Conservation (phyloP, 148 eudicot genomes). For the Drosera capensis region DNA sequence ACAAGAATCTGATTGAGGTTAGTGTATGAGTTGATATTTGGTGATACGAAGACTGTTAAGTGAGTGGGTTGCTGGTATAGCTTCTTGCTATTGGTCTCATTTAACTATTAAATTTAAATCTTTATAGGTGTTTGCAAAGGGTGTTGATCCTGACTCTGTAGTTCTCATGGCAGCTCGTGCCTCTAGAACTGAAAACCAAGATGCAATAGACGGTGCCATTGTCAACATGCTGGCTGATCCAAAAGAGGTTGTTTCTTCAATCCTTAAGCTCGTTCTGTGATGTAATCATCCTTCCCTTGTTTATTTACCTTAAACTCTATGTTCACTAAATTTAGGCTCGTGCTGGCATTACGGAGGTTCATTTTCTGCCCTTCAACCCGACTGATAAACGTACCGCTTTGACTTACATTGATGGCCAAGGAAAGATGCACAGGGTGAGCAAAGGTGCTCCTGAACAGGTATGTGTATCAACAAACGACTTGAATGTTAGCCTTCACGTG, state of each 20-base stretch:
- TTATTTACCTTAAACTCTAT: conserved; percentile 1
- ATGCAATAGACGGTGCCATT: conserved; percentile 53
- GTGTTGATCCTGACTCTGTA: conserved; percentile 38
- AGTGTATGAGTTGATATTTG: not conserved
- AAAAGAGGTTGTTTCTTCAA: conserved; percentile 31
- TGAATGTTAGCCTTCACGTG: not conserved
- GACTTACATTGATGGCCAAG: conserved; percentile 41
- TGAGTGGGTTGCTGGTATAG: not conserved
- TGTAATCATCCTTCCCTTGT: not conserved
- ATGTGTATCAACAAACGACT: not conserved
- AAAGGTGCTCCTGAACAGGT: conserved; percentile 78
- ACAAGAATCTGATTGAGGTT: conserved; percentile 48
- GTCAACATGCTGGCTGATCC: conserved; percentile 61
- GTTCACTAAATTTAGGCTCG: conserved; percentile 28
- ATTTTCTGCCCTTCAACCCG: conserved; percentile 55
- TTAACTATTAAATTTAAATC: conserved; percentile 1
- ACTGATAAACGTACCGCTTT: conserved; percentile 57
- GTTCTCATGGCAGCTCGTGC: conserved; percentile 65
- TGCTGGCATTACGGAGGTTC: conserved; percentile 45
- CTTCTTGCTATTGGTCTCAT: not conserved
- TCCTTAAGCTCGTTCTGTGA: not conserved
- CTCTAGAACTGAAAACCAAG: conserved; percentile 47
- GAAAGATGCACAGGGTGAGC: conserved; percentile 51
- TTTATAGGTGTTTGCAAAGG: conserved; percentile 46
- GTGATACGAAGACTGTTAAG: not conserved